These are phyloP conservation scores for Bacidia gigantensis DNA, from an alignment of 495 filamentous ascomycete genomes.

Conservation along the genomic window DNA sequence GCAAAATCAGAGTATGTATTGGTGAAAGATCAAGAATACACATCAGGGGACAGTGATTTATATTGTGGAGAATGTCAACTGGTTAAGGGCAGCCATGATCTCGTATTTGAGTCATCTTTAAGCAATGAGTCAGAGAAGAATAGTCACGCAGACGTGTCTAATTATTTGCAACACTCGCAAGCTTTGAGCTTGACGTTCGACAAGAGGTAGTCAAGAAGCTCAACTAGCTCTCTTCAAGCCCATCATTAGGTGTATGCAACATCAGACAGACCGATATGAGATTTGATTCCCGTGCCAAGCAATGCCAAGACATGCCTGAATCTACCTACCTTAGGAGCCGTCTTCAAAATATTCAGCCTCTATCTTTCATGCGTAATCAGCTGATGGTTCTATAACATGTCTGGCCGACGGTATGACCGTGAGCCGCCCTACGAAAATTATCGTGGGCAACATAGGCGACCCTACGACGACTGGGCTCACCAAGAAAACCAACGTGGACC, in stretches of 20 bases:
- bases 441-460: constrained; percentile 19
- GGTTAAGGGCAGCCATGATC: no score
- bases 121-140: not conserved
- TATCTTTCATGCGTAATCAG: no score
- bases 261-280: no score
- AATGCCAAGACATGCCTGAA: no score
- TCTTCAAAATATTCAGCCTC: no score
- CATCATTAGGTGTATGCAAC: no score
- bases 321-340: no score
- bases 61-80: not conserved
- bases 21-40: not conserved
- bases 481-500: constrained; percentile 23
- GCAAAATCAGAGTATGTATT: not conserved
- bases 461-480: not conserved
- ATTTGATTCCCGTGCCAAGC: no score
- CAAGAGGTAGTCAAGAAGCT: no score
- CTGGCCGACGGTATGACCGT: constrained; percentile 8
- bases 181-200: no score
- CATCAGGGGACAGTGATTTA: not conserved
- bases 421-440: constrained; percentile 14
- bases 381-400: constrained; percentile 3
- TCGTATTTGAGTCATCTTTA: not conserved
- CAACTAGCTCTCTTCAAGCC: no score
- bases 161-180: no score
- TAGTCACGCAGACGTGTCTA: not conserved